Conservation (phyloP, 2,329 filamentous ascomycete species). For the Mollisiaceae sp. region DNA sequence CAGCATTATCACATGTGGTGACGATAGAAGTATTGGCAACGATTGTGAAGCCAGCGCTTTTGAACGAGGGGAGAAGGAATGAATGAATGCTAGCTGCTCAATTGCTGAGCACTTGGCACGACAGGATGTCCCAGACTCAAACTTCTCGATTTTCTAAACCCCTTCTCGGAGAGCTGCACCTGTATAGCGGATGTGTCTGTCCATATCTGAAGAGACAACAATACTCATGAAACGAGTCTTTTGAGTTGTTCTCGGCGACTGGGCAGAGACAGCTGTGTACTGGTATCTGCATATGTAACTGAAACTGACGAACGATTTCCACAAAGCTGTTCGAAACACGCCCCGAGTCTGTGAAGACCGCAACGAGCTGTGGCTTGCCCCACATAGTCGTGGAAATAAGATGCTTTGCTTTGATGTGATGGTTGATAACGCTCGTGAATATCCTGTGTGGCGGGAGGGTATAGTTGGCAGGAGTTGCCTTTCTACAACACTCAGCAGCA, state of each 20-base stretch:
- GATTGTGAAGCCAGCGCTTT: not conserved
- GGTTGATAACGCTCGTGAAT: not conserved
- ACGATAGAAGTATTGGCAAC: not conserved
- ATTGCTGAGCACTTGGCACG: not conserved
- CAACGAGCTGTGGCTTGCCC: not conserved
- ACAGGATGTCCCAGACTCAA: conserved; percentile 2
- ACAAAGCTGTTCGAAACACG: not conserved
- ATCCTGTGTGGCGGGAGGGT: not conserved
- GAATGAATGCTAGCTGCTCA: not conserved
- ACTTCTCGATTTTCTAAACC: not conserved
- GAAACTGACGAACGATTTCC: not conserved
- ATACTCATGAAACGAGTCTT: not conserved
- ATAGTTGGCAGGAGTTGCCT: conserved; percentile 9
- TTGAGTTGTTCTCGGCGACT: not conserved
- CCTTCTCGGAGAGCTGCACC: not conserved
- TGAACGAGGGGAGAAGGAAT: not conserved
- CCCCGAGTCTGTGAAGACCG: not conserved
- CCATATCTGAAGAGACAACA: not conserved
- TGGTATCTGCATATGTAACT: not conserved
- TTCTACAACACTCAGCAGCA: conserved; percentile 6
- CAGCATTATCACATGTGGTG: not conserved
- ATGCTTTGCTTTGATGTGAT: not conserved
- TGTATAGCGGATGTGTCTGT: not conserved
- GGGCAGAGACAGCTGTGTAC: not conserved
- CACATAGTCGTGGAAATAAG: not conserved